Conservation (phyloP, 2,329 filamentous ascomycete genomes). For the Aspergillus novoparasiticus region DNA sequence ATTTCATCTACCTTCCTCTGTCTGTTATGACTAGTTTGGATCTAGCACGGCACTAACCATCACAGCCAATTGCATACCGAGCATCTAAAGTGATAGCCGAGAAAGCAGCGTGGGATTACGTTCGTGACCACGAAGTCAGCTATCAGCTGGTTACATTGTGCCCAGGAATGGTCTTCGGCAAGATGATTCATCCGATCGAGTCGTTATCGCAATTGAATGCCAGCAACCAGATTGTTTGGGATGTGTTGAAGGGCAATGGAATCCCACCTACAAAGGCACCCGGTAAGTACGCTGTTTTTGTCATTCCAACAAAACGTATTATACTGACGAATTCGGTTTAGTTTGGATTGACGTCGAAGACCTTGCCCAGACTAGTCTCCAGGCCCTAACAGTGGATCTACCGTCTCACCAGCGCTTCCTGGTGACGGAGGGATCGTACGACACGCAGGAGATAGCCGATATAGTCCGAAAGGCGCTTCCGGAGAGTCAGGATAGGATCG, state of each 20-base stretch:
- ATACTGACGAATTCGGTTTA: not conserved
- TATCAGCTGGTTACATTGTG: conserved; percentile 24
- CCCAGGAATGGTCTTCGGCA: conserved; percentile 34
- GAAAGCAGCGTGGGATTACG: conserved; percentile 29
- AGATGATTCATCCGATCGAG: conserved; percentile 25
- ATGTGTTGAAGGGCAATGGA: conserved; percentile 25
- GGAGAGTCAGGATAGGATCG: conserved; percentile 17
- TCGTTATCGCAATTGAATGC: conserved; percentile 28
- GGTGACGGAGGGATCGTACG: conserved; percentile 30
- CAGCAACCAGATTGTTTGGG: conserved; percentile 34
- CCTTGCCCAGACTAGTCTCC: conserved; percentile 20
- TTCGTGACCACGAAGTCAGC: conserved; percentile 19
- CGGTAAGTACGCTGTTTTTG: conserved; percentile 8
- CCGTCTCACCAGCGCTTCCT: conserved; percentile 26
- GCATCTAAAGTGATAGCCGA: conserved; percentile 30
- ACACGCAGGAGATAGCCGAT: conserved; percentile 35
- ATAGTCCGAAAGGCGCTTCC: conserved; percentile 20
- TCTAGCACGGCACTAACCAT: not conserved
- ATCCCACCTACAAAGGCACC: conserved; percentile 30
- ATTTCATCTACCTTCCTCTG: not conserved
- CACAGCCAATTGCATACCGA: conserved; percentile 27
- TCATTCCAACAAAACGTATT: too few relatives aligned
- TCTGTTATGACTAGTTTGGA: not conserved
- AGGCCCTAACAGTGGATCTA: conserved; percentile 16
- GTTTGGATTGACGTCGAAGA: conserved; percentile 29